Percentiles rank a stretch among this genome's conserved stretches.
Evolutionary conservation across 2,329 filamentous ascomycete genomes (phyloP).

Genomic region (Botrytis aclada): DNA sequence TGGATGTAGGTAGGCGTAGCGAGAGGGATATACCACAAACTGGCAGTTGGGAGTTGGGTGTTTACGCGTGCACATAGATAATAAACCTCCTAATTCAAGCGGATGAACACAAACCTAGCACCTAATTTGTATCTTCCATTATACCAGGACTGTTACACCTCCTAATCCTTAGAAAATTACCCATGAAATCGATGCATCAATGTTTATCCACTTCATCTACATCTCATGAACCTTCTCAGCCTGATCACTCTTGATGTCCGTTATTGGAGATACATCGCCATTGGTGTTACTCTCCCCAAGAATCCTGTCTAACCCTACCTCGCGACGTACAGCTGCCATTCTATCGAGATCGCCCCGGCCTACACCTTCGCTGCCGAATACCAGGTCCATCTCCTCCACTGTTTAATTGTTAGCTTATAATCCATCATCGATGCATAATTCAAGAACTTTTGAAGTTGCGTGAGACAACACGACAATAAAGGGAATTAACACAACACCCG

Average conservation of each 20-base stretch:
- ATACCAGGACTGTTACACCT: too few relatives aligned
- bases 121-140: neutral
- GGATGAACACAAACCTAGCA: neutral
- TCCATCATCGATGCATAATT: neutral
- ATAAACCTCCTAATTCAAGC: neutral
- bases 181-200: neutral
- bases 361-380: conserved; percentile 65
- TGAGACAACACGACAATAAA: neutral
- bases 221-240: conserved; percentile 6
- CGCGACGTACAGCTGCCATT: conserved; percentile 69
- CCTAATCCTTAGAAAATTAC: neutral
- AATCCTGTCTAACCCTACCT: conserved; percentile 57
- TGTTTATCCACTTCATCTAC: neutral
- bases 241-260: neutral
- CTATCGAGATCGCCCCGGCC: conserved; percentile 65
- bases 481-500: neutral
- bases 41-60: conserved; percentile 1
- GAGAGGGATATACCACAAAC: conserved; percentile 6
- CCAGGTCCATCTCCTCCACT: conserved; percentile 58
- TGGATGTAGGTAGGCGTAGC: neutral
- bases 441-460: neutral
- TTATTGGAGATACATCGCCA: neutral
- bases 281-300: conserved; percentile 13
- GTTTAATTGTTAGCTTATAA: neutral
- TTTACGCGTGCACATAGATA: neutral